Evolutionary conservation across 2,329 filamentous ascomycete species (phyloP), one percentile per base, ranked within the genome.

Genomic region (Sphaerulina musiva): DNA sequence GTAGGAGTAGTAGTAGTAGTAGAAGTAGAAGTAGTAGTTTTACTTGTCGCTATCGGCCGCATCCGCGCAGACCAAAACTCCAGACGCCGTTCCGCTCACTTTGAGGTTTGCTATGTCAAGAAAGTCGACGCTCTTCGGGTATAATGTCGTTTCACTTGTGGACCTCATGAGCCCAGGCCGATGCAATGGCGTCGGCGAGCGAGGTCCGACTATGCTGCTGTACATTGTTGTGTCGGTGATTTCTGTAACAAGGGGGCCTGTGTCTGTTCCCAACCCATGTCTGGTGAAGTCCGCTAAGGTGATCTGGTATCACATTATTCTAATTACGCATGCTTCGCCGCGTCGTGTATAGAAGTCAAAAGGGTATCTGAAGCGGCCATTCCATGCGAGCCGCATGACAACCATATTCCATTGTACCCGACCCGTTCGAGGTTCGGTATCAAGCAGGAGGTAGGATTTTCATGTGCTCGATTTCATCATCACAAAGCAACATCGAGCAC

Each of bases 401-500:
- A 40, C 47, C 40, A 52, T 39, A 20, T 20, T 32, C 45, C 52
- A 57, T 49, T 39, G 34, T 54, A 46, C 41, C 55, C 38, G 26
- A 26, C 40, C 43, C 52, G 32, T 55, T 38, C 7, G 34, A 42
- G 41, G 47, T 41, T 38, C 34, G 39, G 46, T 49, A 23, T 48
- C 38, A 40, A 29, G 36, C 38, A 40, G 23, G 29, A 44, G 44
- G 49, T 20, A 51, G 26, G 11, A 20, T 14, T 20, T 48, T 20
- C 55, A 36, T 29, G 32, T 53, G 41, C 23, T 55, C 39, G 20
- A 10, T 11, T 17, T 6, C 10, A 54, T 6, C 10, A 54, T 60
- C 76, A 86, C 71, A 86, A 74, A 57, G 81, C 76, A 66, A 97
- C 92, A 77, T 98, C 93, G 67, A 98, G 85, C 66, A 98, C 93